phyloP scores from a whole-genome alignment of 1,139 yeast species.

The Nakaseomyces glabratus region DNA sequence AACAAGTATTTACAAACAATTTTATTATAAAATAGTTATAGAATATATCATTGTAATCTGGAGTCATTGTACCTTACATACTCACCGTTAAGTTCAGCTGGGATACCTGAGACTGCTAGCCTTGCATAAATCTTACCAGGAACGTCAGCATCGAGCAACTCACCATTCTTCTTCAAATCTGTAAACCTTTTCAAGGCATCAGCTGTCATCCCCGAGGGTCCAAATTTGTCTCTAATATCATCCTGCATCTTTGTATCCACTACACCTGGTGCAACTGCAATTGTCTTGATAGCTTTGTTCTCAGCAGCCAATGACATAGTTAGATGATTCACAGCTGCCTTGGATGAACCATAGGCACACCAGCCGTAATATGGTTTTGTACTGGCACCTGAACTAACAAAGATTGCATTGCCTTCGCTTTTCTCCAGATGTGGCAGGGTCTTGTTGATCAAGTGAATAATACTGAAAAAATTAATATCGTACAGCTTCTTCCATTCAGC shows the following conservation, averaged over 20 bases:
- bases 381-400: constrained; percentile 79
- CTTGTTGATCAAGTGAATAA: constrained; percentile 46
- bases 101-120: constrained; percentile 52
- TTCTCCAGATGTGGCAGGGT: constrained; percentile 22
- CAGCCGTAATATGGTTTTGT: constrained; percentile 44
- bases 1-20: no score
- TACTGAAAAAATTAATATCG: constrained; percentile 72
- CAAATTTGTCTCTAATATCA: constrained; percentile 55
- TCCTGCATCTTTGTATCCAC: constrained; percentile 83
- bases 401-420: constrained; percentile 39
- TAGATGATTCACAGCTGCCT: constrained; percentile 79
- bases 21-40: no score
- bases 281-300: constrained; percentile 44
- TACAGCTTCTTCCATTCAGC: constrained; percentile 55
- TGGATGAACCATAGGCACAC: constrained; percentile 86
- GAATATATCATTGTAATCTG: constrained; percentile 4
- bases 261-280: constrained; percentile 86
- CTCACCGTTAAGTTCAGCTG: constrained; percentile 47
- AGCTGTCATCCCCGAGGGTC: constrained; percentile 44
- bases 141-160: constrained; percentile 53
- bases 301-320: constrained; percentile 60
- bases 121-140: constrained; percentile 66
- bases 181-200: constrained; percentile 50
- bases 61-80: constrained; percentile 53
- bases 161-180: constrained; percentile 46